phyloP scores from a whole-genome alignment of 2,329 filamentous ascomycete genomes.

The Sphaerulina populicola region DNA sequence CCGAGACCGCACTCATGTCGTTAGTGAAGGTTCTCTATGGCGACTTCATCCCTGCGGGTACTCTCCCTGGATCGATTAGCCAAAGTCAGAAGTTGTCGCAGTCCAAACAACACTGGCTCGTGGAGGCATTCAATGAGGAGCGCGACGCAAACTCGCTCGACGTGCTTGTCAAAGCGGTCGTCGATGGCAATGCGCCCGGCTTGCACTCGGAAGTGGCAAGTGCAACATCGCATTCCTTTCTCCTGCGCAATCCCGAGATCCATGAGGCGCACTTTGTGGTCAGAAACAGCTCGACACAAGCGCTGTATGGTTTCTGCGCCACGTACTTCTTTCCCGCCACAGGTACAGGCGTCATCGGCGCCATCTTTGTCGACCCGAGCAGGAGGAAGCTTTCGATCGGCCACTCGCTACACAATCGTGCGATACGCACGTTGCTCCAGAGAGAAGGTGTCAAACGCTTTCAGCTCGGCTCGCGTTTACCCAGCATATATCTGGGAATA shows the following conservation, averaged over 20 bases:
- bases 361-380: conserved; percentile 79
- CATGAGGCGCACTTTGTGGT: conserved; percentile 85
- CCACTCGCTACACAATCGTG: conserved; percentile 77
- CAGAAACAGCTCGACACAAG: conserved; percentile 83
- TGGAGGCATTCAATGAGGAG: conserved; percentile 76
- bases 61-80: conserved; percentile 62
- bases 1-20: conserved; percentile 79
- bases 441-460: conserved; percentile 66
- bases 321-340: conserved; percentile 71
- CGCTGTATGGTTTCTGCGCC: conserved; percentile 83
- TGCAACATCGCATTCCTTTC: conserved; percentile 65
- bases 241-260: conserved; percentile 60
- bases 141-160: conserved; percentile 67
- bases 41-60: conserved; percentile 52
- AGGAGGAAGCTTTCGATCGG: conserved; percentile 86
- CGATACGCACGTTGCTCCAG: conserved; percentile 65
- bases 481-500: conserved; percentile 79
- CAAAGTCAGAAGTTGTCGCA: conserved; percentile 82
- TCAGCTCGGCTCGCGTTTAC: conserved; percentile 71
- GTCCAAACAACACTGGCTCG: conserved; percentile 89
- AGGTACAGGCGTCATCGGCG: conserved; percentile 66
- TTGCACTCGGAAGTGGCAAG: conserved; percentile 61
- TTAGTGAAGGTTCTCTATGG: conserved; percentile 78
- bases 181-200: conserved; percentile 56
- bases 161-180: conserved; percentile 62